Conservation (phyloP, 495 filamentous ascomycete species). For the Podospora tetraspora region DNA sequence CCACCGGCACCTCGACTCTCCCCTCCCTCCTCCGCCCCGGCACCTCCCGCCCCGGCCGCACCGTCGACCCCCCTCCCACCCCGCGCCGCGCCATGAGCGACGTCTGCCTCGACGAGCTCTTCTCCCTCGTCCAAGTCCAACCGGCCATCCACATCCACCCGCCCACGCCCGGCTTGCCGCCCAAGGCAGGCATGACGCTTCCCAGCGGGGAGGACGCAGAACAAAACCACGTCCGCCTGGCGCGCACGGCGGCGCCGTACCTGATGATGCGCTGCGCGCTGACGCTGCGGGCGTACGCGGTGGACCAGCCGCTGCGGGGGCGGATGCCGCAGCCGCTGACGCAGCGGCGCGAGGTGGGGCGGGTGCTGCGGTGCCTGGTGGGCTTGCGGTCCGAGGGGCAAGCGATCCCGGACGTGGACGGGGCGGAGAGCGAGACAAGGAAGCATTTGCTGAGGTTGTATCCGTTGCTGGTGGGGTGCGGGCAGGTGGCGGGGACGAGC, state of each 20-base stretch:
- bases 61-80: constrained; percentile 59
- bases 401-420: constrained; percentile 60
- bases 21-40: constrained; percentile 59
- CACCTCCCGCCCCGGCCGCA: constrained; percentile 61
- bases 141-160: constrained; percentile 27
- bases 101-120: constrained; percentile 72
- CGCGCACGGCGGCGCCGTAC: constrained; percentile 73
- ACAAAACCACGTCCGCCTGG: constrained; percentile 52
- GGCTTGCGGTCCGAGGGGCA: constrained; percentile 63
- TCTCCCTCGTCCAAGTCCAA: constrained; percentile 58
- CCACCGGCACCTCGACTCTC: constrained; percentile 32
- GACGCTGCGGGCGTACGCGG: constrained; percentile 73
- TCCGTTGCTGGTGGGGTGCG: constrained; percentile 66
- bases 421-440: constrained; percentile 46
- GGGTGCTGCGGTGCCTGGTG: constrained; percentile 60
- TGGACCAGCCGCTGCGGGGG: constrained; percentile 87
- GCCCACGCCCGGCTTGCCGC: constrained; percentile 21
- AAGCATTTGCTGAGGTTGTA: constrained; percentile 81
- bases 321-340: constrained; percentile 85
- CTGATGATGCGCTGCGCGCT: constrained; percentile 77
- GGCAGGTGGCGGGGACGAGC: constrained; percentile 61
- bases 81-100: constrained; percentile 69
- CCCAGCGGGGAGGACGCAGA: constrained; percentile 15
- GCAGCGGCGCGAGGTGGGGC: constrained; percentile 71
- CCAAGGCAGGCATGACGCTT: neutral